Base-by-base conservation (phyloP, 2,329 filamentous ascomycete genomes). In the Penicillium sp. region DNA sequence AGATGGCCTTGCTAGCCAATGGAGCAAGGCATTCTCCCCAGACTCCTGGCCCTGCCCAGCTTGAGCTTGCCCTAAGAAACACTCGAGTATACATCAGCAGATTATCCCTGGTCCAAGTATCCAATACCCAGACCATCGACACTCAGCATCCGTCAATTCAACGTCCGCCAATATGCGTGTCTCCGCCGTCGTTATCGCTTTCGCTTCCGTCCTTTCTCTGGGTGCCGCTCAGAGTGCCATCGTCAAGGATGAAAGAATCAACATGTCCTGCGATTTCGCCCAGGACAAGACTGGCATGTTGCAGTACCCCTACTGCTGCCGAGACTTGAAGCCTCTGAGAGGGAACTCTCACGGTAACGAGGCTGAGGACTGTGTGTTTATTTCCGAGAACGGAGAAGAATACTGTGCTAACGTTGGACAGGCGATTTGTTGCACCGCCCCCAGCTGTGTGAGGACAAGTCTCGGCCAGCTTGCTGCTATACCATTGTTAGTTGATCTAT, bases 291-390 rank as follows among this genome's bases (percentile, higher is more conserved):
- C 62, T 0, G 58, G 57, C 38, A 61, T 67, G 55, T 27, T 68
- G 25, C 67, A 69, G 51, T 36, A 51, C 16, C 58, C 66, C 13
- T 69, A 56, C 54, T 69, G 67, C 58, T 69, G 67, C 35, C 61
- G 64, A 20, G 58, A 57, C 16, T 36, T 67, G 45, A 27, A 38
- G 9, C 48, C 60, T 4, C 56, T 61, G 6, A 33, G 38, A 16
- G 45, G 58, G 43, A 65, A 61, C 8, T 35, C 58, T 18, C 50
- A 60, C n/a, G 56, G 55, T 4, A 59, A 62, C 22, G 52, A 58
- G 50, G 65, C 60, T 13, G 9, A 46, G 7, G 54, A 65, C 42
- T 68, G 64, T 69, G 55, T 9, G 64, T 53, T 48, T 46, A 7
- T 22, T 7, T 28, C 27, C 10, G 27, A 11, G 16, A 38, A 38